Evolutionary conservation across 2,329 filamentous ascomycete genomes (phyloP), one percentile per base, ranked within the genome.

Genomic region (Myriosclerotinia curreyana): DNA sequence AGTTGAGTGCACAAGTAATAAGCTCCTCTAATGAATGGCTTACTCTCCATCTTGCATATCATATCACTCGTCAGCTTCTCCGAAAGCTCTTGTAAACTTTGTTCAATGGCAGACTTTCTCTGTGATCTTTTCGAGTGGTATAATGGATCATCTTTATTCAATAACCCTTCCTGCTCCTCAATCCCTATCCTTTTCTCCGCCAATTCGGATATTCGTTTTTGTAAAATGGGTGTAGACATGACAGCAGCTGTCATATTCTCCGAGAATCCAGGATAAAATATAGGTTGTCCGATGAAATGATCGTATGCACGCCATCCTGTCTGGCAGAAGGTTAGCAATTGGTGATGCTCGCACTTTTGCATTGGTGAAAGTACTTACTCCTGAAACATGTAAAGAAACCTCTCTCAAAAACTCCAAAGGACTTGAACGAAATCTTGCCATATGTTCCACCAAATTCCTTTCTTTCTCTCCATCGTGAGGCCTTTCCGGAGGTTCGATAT

Each of bases 31-130:
- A 99, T 96, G 74, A 98, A 98, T 2, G 85, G 81, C 75, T 93
- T 96, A 80, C 89, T 96, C 77, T 99, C 95, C 83, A 98, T 94
- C 78, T 99, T 99, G 83, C 94, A 98, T 67, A 99, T 97, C 95
- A 99, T 98, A 68, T 89, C 86, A 74, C 96, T 92, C 31, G 92
- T 91, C 83, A 95, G 88, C 69, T 89, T 87, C 68, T 95, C 91
- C 5, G 91, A 90, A 5, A 97, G 88, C 73, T 96, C 87, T 62
- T 86, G 82, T 53, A 99, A 79, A 65, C 88, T 88, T 46, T 81
- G 80, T 73, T 92, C 87, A 64, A 98, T 85, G 71, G 89, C 86
- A 64, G 78, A 79, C 61, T 81, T 84, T 63, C 84, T 79, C 67
- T 82, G 82, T 5, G 78, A 78, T 64, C 82, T 80, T 75, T 85